Base-by-base conservation (phyloP, 768 basidiomycete species). In the Thelephora ganbajun region DNA sequence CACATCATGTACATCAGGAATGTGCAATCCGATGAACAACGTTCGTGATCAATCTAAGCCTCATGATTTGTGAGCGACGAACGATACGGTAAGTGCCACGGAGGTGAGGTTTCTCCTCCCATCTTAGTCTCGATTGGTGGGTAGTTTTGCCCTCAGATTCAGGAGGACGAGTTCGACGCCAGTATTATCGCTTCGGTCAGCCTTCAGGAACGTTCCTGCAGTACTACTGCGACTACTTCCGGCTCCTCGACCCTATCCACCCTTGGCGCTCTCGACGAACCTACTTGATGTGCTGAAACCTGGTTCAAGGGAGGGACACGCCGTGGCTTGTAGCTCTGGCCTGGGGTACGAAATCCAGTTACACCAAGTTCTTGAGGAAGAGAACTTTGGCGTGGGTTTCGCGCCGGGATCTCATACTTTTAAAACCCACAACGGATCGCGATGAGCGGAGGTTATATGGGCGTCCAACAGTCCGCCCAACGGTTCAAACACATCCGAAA, bases 181-280 rank as follows among this genome's bases (percentile, higher is more conserved):
- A n/a, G n/a, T n/a, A 9, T 7, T 14, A 41, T 41, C 39, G n/a
- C 39, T 41, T 14, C 43, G 61, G 43, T 58, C 9, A 20, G 35
- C 43, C 50, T 58, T 41, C 26, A 30, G 26, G 26, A 30, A 9
- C 9, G 26, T 30, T 30, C 26, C 9, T 30, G 26, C 52, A 68
- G 47, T 67, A 74, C 52, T 50, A 63, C 20, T 61, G n/a, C n/a
- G n/a, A n/a, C n/a, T n/a, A n/a, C n/a, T n/a, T n/a, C n/a, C n/a
- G n/a, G n/a, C n/a, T n/a, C n/a, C n/a, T 66, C 49, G 70, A 78
- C 47, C 79, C 83, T 0, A 54, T 65, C 13, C 62, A 66, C 19
- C 80, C 90, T 59, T 59, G 86, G 42, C 93, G 92, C 63, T 82
- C 87, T 36, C 70, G 91, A 37, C 84, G 80, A 55, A 80, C 79